A percentile compares a stretch with the other conserved stretches of the same genome.
phyloP scores from a whole-genome alignment of 768 basidiomycete species.

The Chalciporus chontae region DNA sequence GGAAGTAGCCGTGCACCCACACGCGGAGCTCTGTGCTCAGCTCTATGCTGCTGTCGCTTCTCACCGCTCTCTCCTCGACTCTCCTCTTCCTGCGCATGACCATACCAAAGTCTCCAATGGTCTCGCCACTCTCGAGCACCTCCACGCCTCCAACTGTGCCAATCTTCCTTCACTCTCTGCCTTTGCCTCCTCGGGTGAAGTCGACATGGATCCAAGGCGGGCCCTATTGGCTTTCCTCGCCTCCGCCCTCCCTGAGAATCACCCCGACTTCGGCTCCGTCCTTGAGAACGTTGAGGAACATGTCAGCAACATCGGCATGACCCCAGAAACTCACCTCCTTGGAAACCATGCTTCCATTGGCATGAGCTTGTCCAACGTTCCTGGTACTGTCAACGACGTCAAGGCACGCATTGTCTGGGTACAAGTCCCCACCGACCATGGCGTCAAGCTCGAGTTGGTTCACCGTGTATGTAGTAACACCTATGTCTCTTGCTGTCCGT shows the following conservation, averaged over 20 bases:
- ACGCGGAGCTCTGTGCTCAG: constrained; percentile 50
- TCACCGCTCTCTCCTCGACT: constrained; percentile 30
- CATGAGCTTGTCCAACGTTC: constrained; percentile 41
- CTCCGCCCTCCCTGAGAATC: constrained; percentile 55
- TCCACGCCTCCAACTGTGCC: constrained; percentile 57
- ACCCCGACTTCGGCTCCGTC: constrained; percentile 40
- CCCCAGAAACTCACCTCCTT: constrained; percentile 42
- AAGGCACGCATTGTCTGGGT: constrained; percentile 77
- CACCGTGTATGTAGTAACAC: constrained; percentile 34
- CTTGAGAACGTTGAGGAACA: constrained; percentile 48
- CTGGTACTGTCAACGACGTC: constrained; percentile 76
- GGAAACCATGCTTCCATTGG: constrained; percentile 40
- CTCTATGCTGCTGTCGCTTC: constrained; percentile 34
- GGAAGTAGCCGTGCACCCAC: constrained; percentile 40
- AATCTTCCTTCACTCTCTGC: constrained; percentile 29
- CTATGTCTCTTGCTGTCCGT: neutral
- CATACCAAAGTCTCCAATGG: constrained; percentile 15
- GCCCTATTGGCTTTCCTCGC: constrained; percentile 80
- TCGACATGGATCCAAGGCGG: constrained; percentile 38
- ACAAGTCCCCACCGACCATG: constrained; percentile 70
- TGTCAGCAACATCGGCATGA: constrained; percentile 46
- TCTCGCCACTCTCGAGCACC: constrained; percentile 35
- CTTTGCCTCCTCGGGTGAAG: constrained; percentile 21
- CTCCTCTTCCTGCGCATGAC: constrained; percentile 7
- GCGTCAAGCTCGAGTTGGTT: constrained; percentile 65